Conservation (phyloP, 2,329 filamentous ascomycete genomes). For the Phoma herbarum region DNA sequence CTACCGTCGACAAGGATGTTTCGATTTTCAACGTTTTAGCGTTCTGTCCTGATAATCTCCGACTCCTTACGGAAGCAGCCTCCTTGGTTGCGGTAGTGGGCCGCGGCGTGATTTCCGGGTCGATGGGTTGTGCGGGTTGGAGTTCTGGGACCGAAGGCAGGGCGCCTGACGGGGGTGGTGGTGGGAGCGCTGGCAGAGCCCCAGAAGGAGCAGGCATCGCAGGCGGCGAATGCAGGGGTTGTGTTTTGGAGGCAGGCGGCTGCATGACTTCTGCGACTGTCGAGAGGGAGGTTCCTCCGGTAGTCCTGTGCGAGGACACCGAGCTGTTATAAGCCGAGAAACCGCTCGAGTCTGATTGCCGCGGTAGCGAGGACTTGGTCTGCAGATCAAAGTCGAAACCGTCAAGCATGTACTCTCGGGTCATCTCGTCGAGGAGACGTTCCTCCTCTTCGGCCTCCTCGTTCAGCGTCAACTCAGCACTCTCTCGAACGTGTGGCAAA, state of each 20-base stretch:
- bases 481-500: conserved; percentile 51
- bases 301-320: conserved; percentile 74
- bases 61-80: conserved; percentile 68
- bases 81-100: conserved; percentile 39
- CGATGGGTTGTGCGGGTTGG: conserved; percentile 33
- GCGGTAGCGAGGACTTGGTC: conserved; percentile 72
- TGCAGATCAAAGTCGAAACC: conserved; percentile 79
- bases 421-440: conserved; percentile 81
- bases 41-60: conserved; percentile 82
- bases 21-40: conserved; percentile 89
- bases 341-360: conserved; percentile 83
- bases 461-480: conserved; percentile 45
- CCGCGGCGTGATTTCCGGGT: conserved; percentile 41
- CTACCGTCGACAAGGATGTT: conserved; percentile 62
- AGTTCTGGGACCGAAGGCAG: conserved; percentile 45
- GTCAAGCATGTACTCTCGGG: conserved; percentile 80
- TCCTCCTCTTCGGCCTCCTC: conserved; percentile 60
- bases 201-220: conserved; percentile 41
- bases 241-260: conserved; percentile 49
- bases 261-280: conserved; percentile 73
- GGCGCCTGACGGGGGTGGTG: conserved; percentile 35
- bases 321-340: conserved; percentile 88
- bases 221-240: conserved; percentile 40
- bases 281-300: conserved; percentile 72
- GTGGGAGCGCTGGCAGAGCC: conserved; percentile 41